Evolutionary conservation across 176 grass and related monocot genomes (phyloP).

Genomic region (Leersia perrieri): DNA sequence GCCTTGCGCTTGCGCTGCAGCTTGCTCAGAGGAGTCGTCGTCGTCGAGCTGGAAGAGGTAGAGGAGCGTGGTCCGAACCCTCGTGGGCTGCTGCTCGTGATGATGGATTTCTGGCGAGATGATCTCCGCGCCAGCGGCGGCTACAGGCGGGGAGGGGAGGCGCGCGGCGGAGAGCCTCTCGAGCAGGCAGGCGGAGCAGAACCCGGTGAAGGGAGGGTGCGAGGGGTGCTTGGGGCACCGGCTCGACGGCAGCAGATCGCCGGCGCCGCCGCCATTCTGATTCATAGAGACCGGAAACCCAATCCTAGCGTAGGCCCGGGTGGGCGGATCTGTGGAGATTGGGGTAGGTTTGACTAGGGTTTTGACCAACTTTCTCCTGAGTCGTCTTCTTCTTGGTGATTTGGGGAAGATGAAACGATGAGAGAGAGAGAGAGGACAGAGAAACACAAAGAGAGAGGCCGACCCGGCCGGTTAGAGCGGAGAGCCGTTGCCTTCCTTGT

Average conservation of each 20-base stretch:
- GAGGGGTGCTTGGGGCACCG: slow-evolving; percentile 56
- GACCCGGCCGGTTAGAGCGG: neutral
- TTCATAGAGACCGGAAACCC: neutral
- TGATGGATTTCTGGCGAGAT: neutral
- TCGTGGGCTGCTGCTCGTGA: too few species aligned
- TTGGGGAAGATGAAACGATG: neutral
- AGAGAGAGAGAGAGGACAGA: neutral
- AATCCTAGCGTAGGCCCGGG: neutral
- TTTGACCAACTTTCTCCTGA: neutral
- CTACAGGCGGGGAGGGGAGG: neutral
- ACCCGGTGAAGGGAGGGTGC: slow-evolving; percentile 51
- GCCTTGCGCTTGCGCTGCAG: neutral
- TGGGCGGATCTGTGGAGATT: neutral
- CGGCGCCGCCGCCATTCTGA: neutral
- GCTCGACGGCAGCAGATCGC: slow-evolving; percentile 5
- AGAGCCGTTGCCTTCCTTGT: neutral
- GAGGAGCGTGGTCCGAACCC: slow-evolving; percentile 48
- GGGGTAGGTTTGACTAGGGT: neutral
- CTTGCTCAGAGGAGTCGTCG: slow-evolving; percentile 29
- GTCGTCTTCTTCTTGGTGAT: too few species aligned
- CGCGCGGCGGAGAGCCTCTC: slow-evolving; percentile 47
- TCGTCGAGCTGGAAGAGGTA: slow-evolving; percentile 60
- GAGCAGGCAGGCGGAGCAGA: slow-evolving; percentile 66
- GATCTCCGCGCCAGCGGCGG: neutral
- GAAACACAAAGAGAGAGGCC: neutral